Evolutionary conservation across 1,284 basidiomycete genomes (phyloP).

Genomic region (Sanghuangporus sanghuang): DNA sequence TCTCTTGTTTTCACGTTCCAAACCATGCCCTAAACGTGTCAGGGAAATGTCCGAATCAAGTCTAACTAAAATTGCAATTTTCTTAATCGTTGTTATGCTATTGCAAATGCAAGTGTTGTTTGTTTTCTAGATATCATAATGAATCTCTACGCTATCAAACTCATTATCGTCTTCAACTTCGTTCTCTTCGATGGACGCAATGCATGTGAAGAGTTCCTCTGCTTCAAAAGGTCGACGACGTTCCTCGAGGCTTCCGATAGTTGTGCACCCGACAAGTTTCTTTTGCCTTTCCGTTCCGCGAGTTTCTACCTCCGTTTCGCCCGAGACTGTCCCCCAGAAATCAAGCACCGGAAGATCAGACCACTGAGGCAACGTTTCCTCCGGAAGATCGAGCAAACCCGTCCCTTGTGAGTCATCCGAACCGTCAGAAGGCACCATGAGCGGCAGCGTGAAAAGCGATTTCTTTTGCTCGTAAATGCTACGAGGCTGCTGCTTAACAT

Average conservation of each 20-base stretch:
- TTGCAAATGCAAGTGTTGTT: slow-evolving; percentile 10
- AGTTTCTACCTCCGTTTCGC: slow-evolving; percentile 36
- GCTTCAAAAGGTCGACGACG: slow-evolving; percentile 6
- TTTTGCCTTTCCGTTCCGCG: slow-evolving; percentile 32
- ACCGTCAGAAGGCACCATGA: slow-evolving; percentile 44
- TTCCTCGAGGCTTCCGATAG: slow-evolving; percentile 7
- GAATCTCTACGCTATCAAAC: slow-evolving; percentile 6
- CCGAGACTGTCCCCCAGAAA: slow-evolving; percentile 54
- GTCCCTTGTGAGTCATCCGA: slow-evolving; percentile 18
- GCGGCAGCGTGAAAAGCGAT: slow-evolving; percentile 58
- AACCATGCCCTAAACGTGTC: not conserved
- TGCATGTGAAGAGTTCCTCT: slow-evolving; percentile 15
- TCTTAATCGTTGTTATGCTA: not conserved
- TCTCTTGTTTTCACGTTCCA: not conserved
- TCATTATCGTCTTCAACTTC: slow-evolving; percentile 7
- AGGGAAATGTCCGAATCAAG: not conserved
- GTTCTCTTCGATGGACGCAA: not conserved
- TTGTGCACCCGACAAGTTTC: slow-evolving; percentile 21
- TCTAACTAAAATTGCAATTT: slow-evolving; percentile 7
- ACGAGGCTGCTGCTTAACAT: slow-evolving; percentile 57
- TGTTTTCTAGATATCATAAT: slow-evolving; percentile 15
- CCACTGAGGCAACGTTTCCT: slow-evolving; percentile 47
- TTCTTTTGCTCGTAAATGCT: slow-evolving; percentile 50
- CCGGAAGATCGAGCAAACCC: slow-evolving; percentile 55
- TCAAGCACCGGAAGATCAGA: slow-evolving; percentile 59